These are phyloP conservation scores for Cudoniella acicularis DNA, from an alignment of 495 filamentous ascomycete genomes.

Conservation along the genomic window DNA sequence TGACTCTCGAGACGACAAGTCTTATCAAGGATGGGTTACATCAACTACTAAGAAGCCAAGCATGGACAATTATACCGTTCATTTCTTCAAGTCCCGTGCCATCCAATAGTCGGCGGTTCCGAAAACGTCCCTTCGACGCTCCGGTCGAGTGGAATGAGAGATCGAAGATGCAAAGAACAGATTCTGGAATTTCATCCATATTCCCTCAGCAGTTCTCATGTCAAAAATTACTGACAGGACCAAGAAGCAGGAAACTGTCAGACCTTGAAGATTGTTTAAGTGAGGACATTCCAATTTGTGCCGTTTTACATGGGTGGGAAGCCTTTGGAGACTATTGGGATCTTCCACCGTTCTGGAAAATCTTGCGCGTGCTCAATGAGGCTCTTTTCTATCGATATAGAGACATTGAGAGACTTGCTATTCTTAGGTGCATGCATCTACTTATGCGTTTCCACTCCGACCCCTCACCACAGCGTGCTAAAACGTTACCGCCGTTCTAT, in stretches of 20 bases:
- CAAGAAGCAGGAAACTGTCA: neutral
- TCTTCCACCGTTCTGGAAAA: neutral
- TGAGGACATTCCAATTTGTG: neutral
- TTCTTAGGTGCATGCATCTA: neutral
- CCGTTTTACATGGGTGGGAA: neutral
- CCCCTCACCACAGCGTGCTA: neutral
- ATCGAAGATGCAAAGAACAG: no score
- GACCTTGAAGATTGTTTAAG: neutral
- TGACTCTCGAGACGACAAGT: no score
- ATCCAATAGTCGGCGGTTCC: no score
- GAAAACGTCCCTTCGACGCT: no score
- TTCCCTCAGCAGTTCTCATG: neutral
- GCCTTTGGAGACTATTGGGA: neutral
- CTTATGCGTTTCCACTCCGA: neutral
- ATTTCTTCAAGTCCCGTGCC: no score
- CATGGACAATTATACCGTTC: no score
- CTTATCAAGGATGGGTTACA: no score
- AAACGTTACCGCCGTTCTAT: neutral
- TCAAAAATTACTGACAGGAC: neutral
- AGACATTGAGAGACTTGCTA: neutral
- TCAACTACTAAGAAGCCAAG: no score
- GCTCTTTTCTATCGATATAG: neutral
- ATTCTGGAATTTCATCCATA: neutral
- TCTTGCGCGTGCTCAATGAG: neutral
- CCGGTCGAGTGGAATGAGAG: no score